Evolutionary conservation across 2,329 filamentous ascomycete genomes (phyloP), one percentile per base, ranked within the genome.

Genomic region (Fusarium penzigii): DNA sequence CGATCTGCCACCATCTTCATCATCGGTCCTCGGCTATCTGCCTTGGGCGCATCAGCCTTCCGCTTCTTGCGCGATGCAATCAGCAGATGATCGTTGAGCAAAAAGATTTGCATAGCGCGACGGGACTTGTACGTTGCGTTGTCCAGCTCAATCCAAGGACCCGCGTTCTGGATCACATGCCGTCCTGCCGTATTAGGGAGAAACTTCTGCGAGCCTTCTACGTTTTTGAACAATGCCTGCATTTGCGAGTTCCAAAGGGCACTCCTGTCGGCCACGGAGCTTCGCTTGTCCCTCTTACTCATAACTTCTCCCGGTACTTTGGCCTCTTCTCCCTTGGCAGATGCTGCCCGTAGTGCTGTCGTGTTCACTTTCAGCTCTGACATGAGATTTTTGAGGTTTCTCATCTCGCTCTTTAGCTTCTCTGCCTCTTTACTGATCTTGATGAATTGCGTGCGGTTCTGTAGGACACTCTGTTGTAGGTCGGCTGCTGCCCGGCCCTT

Each of bases 371-470:
- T 97, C 51, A 99, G 81, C 60, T 99, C 94, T 3, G 91, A 87
- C 88, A 99, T 97, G 47, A 97, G 80, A 59, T 90, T 90, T 42
- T 90, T 85, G 32, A 99, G 82, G 7, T 90, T 90, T 47, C 90
- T 85, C 94, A 99, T 97, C 71, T 99, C 94, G 49, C 85, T 85
- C 74, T 97, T 97, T 52, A 99, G 84, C 75, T 96, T 97, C 73
- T 99, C 94, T 2, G 95, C 94, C 75, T 99, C 94, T 73, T 97
- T 97, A 70, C 92, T 97, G 72, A 99, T 97, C 73, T 96, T 96
- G 78, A 99, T 97, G 68, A 99, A 99, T 67, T 97, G 94, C 0
- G 91, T 96, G 44, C 94, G 86, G 72, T 99, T 99, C 71, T 97
- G 92, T 73, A 96, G 93, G 46, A 99, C 89, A 72, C 92, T 97